Evolutionary conservation across 345 rosid species (phyloP).

Genomic region (Sisymbrium altissimum): DNA sequence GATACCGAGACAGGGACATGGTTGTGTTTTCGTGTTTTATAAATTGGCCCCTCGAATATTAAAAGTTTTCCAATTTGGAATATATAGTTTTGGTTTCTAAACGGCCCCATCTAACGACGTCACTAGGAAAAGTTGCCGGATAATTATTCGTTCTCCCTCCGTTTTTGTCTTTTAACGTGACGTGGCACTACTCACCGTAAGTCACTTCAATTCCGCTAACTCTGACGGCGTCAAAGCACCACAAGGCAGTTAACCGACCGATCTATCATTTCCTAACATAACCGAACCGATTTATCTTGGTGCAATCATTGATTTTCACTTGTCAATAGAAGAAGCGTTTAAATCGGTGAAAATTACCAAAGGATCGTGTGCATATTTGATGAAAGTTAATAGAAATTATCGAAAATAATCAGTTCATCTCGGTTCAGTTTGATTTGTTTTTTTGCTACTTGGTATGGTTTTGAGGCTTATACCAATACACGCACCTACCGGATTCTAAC

Average conservation of each 20-base stretch:
- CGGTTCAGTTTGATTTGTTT: neutral
- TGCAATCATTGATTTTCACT: neutral
- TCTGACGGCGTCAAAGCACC: slow-evolving; percentile 13
- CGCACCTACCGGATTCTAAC: slow-evolving; percentile 31
- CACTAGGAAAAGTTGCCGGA: slow-evolving; percentile 28
- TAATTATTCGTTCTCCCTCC: slow-evolving; percentile 26
- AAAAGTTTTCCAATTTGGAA: neutral
- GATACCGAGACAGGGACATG: slow-evolving; percentile 19
- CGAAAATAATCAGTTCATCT: neutral
- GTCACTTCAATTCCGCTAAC: slow-evolving; percentile 22
- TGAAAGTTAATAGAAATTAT: neutral
- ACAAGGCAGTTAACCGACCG: neutral
- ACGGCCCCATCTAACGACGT: slow-evolving; percentile 33
- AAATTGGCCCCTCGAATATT: slow-evolving; percentile 15
- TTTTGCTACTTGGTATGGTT: slow-evolving; percentile 8
- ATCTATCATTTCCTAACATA: neutral
- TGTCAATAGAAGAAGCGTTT: neutral
- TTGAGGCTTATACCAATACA: neutral
- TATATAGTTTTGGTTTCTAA: slow-evolving; percentile 9
- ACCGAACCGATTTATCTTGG: neutral
- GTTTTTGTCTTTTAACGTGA: slow-evolving; percentile 27
- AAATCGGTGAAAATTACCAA: neutral
- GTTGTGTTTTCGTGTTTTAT: slow-evolving; percentile 3
- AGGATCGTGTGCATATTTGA: neutral
- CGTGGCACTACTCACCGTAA: slow-evolving; percentile 19